A percentile compares a stretch with the other conserved stretches of the same genome.
phyloP scores from a whole-genome alignment of 441 rosid species.

The Lepidium campestre region DNA sequence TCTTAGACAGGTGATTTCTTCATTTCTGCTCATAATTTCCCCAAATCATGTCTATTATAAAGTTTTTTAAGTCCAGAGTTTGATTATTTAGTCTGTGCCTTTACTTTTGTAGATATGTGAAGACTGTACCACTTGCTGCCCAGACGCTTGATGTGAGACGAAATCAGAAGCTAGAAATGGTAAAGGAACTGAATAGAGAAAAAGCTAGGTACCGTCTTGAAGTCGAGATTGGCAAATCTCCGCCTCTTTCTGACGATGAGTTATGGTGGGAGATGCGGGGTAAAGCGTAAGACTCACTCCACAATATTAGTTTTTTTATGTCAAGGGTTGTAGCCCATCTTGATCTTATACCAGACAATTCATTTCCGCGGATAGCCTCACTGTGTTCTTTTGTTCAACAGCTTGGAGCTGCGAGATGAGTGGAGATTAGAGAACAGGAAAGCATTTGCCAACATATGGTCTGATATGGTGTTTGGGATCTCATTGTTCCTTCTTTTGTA shows the following conservation, averaged over 20 bases:
- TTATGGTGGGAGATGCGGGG: constrained; percentile 84
- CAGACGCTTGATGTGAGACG: constrained; percentile 78
- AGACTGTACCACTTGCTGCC: constrained; percentile 94
- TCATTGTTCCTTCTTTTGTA: constrained; percentile 68
- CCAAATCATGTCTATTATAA: background rate
- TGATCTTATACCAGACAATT: constrained; percentile 1
- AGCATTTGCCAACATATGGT: constrained; percentile 94
- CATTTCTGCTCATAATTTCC: background rate
- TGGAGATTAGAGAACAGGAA: constrained; percentile 82
- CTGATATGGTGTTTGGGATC: constrained; percentile 86
- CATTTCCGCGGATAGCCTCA: background rate
- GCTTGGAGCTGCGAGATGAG: constrained; percentile 83
- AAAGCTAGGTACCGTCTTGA: constrained; percentile 75
- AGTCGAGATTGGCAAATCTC: constrained; percentile 92
- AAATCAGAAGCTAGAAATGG: constrained; percentile 83
- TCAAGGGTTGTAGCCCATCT: background rate
- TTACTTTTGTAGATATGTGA: constrained; percentile 65
- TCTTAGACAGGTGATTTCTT: constrained; percentile 75
- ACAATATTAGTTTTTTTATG: background rate
- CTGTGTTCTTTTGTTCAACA: constrained; percentile 25
- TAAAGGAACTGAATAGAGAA: constrained; percentile 64
- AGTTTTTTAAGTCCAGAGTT: constrained; percentile 56
- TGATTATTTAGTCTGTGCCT: constrained; percentile 1
- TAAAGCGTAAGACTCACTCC: constrained; percentile 69
- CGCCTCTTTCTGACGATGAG: constrained; percentile 91